These are phyloP conservation scores for Stephania japonica DNA, from an alignment of 164 flowering plant species.

Conservation along the genomic window DNA sequence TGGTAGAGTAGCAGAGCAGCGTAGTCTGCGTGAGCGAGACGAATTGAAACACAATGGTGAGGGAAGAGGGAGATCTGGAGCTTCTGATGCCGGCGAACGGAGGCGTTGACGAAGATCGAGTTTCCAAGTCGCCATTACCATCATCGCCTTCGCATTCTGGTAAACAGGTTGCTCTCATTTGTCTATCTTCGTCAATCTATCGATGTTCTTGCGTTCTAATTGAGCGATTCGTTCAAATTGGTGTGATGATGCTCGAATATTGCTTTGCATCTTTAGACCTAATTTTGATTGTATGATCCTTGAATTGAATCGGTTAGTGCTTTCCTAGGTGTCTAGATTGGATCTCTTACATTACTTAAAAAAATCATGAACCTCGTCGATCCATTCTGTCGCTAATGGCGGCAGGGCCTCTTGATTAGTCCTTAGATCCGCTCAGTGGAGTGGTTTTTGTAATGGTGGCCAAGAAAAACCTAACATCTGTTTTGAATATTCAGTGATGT, in stretches of 20 bases:
- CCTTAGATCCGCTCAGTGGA: background rate
- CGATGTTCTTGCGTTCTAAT: background rate
- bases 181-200: background rate
- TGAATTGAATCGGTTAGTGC: too few relatives aligned
- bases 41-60: background rate
- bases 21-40: background rate
- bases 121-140: constrained; percentile 9
- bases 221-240: background rate
- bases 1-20: too few relatives aligned
- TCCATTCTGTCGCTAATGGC: background rate
- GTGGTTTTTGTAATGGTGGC: too few relatives aligned
- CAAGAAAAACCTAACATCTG: too few relatives aligned
- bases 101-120: constrained; percentile 9
- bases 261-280: background rate
- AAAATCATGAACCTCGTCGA: too few relatives aligned
- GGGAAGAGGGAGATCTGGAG: constrained; percentile 29
- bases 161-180: background rate
- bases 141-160: constrained; percentile 8
- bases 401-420: background rate
- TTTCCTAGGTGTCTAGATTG: too few relatives aligned
- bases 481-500: background rate
- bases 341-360: too few relatives aligned
- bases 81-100: constrained; percentile 25
- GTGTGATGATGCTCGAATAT: background rate
- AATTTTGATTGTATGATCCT: too few relatives aligned